Conservation (phyloP, 2,329 filamentous ascomycete genomes). For the Tolypocladium ovalisporum region DNA sequence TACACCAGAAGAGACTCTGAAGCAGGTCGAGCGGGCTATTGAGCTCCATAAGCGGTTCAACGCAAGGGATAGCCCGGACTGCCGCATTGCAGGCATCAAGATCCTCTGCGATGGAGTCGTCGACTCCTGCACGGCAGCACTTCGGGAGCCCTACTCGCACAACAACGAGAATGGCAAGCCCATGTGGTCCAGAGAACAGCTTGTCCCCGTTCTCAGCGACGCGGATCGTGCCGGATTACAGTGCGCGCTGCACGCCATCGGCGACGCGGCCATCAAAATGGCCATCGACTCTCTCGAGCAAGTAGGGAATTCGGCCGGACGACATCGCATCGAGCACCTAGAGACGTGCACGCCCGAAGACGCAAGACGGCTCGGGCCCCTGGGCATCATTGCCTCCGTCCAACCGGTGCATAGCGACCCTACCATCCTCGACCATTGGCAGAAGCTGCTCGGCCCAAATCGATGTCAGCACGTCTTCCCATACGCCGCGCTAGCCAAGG, state of each 20-base stretch:
- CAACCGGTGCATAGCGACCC: conserved; percentile 35
- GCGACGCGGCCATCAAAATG: conserved; percentile 44
- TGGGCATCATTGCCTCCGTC: conserved; percentile 47
- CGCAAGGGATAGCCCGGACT: not conserved
- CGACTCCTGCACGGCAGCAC: not conserved
- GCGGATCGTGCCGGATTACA: conserved; percentile 44
- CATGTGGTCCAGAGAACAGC: not conserved
- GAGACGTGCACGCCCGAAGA: conserved; percentile 46
- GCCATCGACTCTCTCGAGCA: conserved; percentile 40
- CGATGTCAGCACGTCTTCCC: not conserved
- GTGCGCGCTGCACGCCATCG: conserved; percentile 53
- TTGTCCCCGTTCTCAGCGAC: conserved; percentile 32
- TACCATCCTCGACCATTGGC: not conserved
- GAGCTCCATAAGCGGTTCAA: not conserved
- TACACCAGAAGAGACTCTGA: not conserved
- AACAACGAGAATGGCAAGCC: not conserved
- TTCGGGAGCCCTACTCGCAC: not conserved
- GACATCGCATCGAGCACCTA: conserved; percentile 54
- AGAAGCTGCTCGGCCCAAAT: not conserved
- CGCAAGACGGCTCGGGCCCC: conserved; percentile 39
- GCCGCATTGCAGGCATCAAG: not conserved
- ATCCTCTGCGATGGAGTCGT: not conserved
- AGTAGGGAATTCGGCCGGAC: conserved; percentile 27
- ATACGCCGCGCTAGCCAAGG: not conserved
- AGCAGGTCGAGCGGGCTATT: not conserved